Evolutionary conservation across 139 green algal species (phyloP).

Genomic region (Chlamydomonas incerta): DNA sequence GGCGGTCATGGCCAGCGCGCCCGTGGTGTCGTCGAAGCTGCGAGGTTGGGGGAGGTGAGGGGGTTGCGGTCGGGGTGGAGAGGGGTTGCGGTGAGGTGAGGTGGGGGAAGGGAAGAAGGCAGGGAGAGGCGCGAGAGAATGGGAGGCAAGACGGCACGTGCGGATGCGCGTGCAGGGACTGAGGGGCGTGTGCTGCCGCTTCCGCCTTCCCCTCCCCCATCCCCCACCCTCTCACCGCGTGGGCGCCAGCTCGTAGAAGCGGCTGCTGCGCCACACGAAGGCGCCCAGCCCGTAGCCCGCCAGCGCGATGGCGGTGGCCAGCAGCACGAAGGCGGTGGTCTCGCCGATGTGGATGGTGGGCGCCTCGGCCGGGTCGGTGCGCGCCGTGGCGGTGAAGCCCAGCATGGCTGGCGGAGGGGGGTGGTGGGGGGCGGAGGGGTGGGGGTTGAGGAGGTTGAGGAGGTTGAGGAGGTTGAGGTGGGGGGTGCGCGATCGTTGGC

Average conservation of each 20-base stretch:
- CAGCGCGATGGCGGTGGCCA: conserved; percentile 41
- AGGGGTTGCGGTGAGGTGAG: not conserved
- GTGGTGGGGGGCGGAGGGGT: not conserved
- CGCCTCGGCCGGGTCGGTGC: conserved; percentile 25
- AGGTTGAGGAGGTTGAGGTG: no score
- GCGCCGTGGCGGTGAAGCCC: conserved; percentile 43
- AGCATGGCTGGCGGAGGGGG: conserved; percentile 19
- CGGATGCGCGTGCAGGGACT: no score
- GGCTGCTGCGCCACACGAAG: conserved; percentile 33
- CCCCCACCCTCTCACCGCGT: not conserved
- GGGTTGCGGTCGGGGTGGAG: not conserved
- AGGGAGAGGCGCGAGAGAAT: no score
- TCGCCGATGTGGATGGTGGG: conserved; percentile 55
- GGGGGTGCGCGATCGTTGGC: no score
- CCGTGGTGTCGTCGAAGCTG: conserved; percentile 48
- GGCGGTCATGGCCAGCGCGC: conserved; percentile 26
- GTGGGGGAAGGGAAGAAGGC: not conserved
- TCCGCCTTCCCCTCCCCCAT: no score
- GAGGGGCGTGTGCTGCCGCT: no score
- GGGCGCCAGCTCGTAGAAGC: conserved; percentile 32
- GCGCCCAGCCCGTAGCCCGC: conserved; percentile 8
- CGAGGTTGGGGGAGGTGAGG: not conserved
- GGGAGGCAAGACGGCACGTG: not conserved
- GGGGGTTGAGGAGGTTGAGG: not conserved
- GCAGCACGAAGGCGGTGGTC: conserved; percentile 41